phyloP scores from a whole-genome alignment of 192 early-diverging fungal species.

The Ambispora gerdemannii region DNA sequence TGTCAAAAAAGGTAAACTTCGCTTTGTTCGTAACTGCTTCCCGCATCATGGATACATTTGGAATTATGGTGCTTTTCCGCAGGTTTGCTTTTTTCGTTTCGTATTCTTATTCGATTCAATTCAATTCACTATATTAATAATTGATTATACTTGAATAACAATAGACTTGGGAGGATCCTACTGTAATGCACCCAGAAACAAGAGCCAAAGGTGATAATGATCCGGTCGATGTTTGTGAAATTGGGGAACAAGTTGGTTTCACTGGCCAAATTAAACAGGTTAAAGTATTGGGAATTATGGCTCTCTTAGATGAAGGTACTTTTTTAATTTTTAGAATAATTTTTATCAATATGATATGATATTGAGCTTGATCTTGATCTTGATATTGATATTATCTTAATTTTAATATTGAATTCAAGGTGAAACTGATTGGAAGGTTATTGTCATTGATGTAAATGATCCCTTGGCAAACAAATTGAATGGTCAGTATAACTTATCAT shows the following conservation, averaged over 20 bases:
- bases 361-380: too few relatives aligned
- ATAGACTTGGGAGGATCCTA: slow-evolving; percentile 98
- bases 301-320: slow-evolving; percentile 91
- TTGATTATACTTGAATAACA: background rate
- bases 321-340: background rate
- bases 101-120: background rate
- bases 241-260: slow-evolving; percentile 91
- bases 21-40: slow-evolving; percentile 98
- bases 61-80: slow-evolving; percentile 99
- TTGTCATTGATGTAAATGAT: slow-evolving; percentile 97
- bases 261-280: slow-evolving; percentile 98
- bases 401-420: slow-evolving; percentile 28
- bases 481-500: slow-evolving; percentile 41
- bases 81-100: slow-evolving; percentile 58
- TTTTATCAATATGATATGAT: too few relatives aligned
- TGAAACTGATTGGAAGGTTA: slow-evolving; percentile 99
- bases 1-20: slow-evolving; percentile 97
- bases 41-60: slow-evolving; percentile 99
- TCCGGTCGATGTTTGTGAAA: slow-evolving; percentile 97
- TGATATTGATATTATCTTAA: slow-evolving; percentile 9
- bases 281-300: slow-evolving; percentile 98
- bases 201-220: slow-evolving; percentile 97
- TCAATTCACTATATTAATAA: background rate
- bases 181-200: slow-evolving; percentile 84
- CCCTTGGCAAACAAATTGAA: slow-evolving; percentile 95